These are phyloP conservation scores for Nicotiana knightiana DNA, from an alignment of 257 asterid genomes.

Conservation along the genomic window DNA sequence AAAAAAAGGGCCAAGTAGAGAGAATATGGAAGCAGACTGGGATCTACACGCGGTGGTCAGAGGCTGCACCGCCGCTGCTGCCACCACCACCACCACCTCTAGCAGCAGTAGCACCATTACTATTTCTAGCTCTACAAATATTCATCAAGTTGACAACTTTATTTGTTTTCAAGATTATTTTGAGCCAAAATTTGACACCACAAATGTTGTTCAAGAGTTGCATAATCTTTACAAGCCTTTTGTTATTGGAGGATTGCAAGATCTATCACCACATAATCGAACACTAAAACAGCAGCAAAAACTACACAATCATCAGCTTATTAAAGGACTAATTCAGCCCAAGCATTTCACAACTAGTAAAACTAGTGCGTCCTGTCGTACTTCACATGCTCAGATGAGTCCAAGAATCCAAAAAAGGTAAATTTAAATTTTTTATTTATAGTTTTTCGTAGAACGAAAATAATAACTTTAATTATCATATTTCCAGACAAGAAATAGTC, in stretches of 20 bases:
- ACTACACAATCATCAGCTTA: background rate
- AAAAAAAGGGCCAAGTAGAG: background rate
- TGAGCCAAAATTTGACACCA: conserved; percentile 22
- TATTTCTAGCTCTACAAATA: background rate
- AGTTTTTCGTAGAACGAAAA: no score
- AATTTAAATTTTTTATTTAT: background rate
- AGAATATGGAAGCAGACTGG: conserved; percentile 75
- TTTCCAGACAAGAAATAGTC: no score
- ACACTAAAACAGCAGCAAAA: background rate
- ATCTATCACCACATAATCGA: conserved; percentile 29
- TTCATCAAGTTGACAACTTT: conserved; percentile 23
- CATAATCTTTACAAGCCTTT: conserved; percentile 58
- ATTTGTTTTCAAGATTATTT: conserved; percentile 37
- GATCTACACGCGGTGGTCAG: conserved; percentile 89
- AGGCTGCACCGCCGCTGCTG: conserved; percentile 55
- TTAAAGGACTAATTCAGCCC: background rate
- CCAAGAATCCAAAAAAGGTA: conserved; percentile 76
- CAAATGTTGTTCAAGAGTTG: conserved; percentile 21
- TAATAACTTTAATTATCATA: no score
- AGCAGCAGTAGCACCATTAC: conserved; percentile 14
- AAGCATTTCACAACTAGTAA: conserved; percentile 25
- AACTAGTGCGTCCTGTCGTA: conserved; percentile 13
- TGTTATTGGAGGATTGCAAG: conserved; percentile 48
- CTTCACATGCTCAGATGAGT: conserved; percentile 21
- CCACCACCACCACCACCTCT: conserved; percentile 13